A percentile compares a stretch with the other conserved stretches of the same genome.
Conservation (phyloP, 192 early-diverging fungal genomes). For the Backusella mclennaniae region DNA sequence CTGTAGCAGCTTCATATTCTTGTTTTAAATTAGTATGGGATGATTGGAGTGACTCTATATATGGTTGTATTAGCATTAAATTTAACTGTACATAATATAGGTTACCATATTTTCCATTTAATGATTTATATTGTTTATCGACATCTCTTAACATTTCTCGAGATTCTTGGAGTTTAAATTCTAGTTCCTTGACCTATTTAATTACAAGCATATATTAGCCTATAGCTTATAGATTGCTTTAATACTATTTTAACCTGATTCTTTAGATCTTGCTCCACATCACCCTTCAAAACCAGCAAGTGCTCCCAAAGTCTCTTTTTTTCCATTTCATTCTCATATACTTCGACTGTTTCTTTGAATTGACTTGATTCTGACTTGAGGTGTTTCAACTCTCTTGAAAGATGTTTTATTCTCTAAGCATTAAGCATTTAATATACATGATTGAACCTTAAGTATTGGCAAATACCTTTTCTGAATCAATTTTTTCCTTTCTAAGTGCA, state of each 20-base stretch:
- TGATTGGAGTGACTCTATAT: constrained; percentile 1
- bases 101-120: constrained; percentile 5
- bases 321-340: constrained; percentile 1
- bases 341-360: constrained; percentile 4
- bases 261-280: not conserved
- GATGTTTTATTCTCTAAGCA: not conserved
- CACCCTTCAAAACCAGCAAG: not conserved
- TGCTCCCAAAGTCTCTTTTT: not conserved
- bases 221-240: not conserved
- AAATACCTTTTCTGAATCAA: not conserved
- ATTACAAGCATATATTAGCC: not conserved
- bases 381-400: not conserved
- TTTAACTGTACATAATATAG: not conserved
- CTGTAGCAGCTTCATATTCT: not conserved
- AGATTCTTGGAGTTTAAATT: constrained; percentile 1
- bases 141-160: not conserved
- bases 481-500: not conserved
- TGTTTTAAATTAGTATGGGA: not conserved
- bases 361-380: not conserved
- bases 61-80: not conserved
- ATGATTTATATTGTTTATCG: not conserved
- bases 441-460: not conserved
- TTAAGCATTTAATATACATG: not conserved
- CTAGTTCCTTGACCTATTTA: not conserved
- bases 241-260: not conserved